phyloP scores from a whole-genome alignment of 2,329 filamentous ascomycete genomes.

The Aspergillus quadricinctus region DNA sequence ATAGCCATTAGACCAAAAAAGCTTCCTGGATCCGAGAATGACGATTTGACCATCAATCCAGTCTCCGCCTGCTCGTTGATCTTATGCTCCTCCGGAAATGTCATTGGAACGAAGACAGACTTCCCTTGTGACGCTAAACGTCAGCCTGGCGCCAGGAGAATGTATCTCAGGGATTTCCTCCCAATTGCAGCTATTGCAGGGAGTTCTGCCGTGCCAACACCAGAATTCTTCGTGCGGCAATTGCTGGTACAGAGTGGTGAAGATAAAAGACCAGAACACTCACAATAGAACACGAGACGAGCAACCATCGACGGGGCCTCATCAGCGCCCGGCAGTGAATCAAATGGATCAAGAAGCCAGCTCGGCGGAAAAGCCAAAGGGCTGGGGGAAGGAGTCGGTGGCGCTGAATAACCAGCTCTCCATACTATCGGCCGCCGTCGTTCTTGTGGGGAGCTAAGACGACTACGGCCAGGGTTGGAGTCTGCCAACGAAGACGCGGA shows the following conservation, averaged over 20 bases:
- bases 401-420: slow-evolving; percentile 13
- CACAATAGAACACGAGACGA: slow-evolving; percentile 32
- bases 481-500: slow-evolving; percentile 5
- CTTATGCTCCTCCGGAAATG: slow-evolving; percentile 32
- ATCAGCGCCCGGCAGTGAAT: slow-evolving; percentile 25
- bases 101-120: slow-evolving; percentile 36
- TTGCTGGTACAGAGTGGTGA: not conserved
- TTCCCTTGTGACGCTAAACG: slow-evolving; percentile 21
- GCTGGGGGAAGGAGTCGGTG: slow-evolving; percentile 12
- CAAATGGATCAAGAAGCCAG: slow-evolving; percentile 34
- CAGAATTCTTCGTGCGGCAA: not conserved
- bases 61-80: slow-evolving; percentile 21
- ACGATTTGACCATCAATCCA: slow-evolving; percentile 27
- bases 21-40: slow-evolving; percentile 32
- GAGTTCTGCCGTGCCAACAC: not conserved
- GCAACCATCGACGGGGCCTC: slow-evolving; percentile 24
- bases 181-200: not conserved
- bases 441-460: slow-evolving; percentile 6
- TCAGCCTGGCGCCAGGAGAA: slow-evolving; percentile 11
- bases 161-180: not conserved
- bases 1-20: slow-evolving; percentile 39
- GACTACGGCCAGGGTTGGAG: not conserved
- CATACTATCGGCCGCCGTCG: slow-evolving; percentile 15
- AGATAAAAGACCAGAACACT: slow-evolving; percentile 10
- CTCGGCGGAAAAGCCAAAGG: slow-evolving; percentile 16